A percentile compares a stretch with the other conserved stretches of the same genome.
Conservation (phyloP, 2,329 filamentous ascomycete genomes). For the Volutella citrinella region DNA sequence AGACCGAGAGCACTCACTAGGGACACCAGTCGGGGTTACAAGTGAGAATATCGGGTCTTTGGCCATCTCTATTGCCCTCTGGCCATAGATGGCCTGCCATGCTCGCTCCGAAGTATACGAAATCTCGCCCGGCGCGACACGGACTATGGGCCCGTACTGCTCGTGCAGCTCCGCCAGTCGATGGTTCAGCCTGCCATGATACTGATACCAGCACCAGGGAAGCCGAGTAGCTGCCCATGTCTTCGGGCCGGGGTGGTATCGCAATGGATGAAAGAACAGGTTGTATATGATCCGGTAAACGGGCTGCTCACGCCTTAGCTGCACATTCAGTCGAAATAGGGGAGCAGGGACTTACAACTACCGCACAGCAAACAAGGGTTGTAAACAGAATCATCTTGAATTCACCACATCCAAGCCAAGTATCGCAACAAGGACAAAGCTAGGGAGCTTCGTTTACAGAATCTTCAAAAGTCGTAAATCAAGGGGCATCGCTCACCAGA, state of each 20-base stretch:
- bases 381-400: no score
- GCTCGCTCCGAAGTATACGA: constrained; percentile 15
- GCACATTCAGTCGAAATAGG: no score
- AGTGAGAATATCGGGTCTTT: constrained; percentile 19
- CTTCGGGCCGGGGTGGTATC: constrained; percentile 11
- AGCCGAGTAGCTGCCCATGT: constrained; percentile 15
- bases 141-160: constrained; percentile 13
- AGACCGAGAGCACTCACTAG: constrained; percentile 9
- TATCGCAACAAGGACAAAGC: no score
- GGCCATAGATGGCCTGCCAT: constrained; percentile 17
- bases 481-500: no score
- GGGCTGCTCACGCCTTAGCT: no score
- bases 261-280: constrained; percentile 11
- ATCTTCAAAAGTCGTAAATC: no score
- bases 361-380: no score
- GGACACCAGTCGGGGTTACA: constrained; percentile 15
- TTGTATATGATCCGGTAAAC: constrained; percentile 11
- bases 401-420: no score
- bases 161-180: constrained; percentile 12
- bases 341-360: constrained; percentile 7
- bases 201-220: constrained; percentile 19
- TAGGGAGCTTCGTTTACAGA: no score
- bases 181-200: constrained; percentile 13
- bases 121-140: constrained; percentile 15
- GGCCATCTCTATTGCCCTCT: constrained; percentile 14